Percentiles rank a stretch among this genome's conserved stretches.
These are phyloP conservation scores for Cercospora sp. DNA, from an alignment of 2,329 filamentous ascomycete species.

Conservation along the genomic window DNA sequence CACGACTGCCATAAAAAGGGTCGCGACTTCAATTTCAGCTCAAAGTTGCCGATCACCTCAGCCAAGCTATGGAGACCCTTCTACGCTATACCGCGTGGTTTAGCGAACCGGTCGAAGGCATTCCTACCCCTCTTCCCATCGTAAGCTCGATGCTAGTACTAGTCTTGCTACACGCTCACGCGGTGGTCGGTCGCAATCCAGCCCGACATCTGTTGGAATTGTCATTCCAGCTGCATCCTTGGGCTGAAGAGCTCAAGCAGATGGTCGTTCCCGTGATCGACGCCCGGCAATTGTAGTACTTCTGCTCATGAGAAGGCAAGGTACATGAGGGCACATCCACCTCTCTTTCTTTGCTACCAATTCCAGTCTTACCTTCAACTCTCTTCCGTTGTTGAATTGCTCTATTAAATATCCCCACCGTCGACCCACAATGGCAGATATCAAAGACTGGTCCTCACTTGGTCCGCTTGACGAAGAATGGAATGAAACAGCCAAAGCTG, in stretches of 20 bases:
- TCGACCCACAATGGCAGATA: conserved; percentile 32
- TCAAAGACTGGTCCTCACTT: conserved; percentile 33
- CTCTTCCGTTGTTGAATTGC: too few species aligned
- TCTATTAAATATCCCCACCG: too few species aligned
- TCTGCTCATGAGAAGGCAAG: background rate
- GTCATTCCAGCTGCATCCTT: background rate
- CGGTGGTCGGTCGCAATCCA: background rate
- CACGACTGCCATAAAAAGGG: background rate
- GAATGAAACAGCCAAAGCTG: conserved; percentile 24
- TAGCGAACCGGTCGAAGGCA: background rate
- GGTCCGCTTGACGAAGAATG: conserved; percentile 31
- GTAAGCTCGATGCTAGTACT: background rate
- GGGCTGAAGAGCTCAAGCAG: conserved; percentile 1
- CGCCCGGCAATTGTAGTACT: background rate
- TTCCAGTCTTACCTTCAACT: background rate
- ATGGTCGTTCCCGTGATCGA: background rate
- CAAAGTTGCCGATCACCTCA: background rate
- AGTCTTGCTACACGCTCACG: background rate
- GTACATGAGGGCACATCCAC: background rate
- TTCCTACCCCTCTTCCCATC: background rate
- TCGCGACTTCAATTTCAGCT: background rate
- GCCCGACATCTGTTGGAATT: too few species aligned
- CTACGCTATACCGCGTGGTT: background rate
- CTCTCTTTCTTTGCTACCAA: background rate
- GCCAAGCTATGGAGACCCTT: background rate